These are phyloP conservation scores for Ilex aquifolium DNA, from an alignment of 257 asterid genomes.

Conservation along the genomic window DNA sequence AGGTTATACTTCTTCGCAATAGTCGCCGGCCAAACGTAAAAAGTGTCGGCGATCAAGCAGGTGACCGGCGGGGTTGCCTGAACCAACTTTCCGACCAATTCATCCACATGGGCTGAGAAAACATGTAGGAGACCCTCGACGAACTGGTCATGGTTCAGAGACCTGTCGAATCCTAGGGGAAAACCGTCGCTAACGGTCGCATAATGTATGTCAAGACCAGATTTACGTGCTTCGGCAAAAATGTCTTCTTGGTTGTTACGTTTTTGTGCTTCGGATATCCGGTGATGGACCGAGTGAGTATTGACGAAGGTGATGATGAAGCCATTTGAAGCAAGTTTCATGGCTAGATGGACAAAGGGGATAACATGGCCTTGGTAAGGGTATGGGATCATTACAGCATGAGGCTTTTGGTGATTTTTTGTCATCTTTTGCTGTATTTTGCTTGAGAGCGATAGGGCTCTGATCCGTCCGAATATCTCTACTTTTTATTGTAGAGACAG, in stretches of 20 bases:
- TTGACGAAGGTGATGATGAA: conserved; percentile 39
- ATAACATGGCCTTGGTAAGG: conserved; percentile 43
- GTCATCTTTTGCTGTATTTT: conserved; percentile 8
- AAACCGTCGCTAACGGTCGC: conserved; percentile 32
- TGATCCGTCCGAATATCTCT: too few species aligned
- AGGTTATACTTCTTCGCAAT: conserved; percentile 7
- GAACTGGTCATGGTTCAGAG: conserved; percentile 28
- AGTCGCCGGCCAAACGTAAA: conserved; percentile 2
- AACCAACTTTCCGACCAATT: conserved; percentile 9
- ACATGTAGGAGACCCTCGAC: conserved; percentile 17
- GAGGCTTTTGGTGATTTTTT: conserved; percentile 11
- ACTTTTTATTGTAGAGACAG: too few species aligned
- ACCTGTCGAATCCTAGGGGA: conserved; percentile 31
- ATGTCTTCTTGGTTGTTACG: conserved; percentile 1
- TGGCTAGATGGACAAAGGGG: conserved; percentile 31
- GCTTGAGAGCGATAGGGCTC: neutral
- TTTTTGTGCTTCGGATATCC: conserved; percentile 17
- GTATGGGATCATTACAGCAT: conserved; percentile 29
- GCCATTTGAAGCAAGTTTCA: conserved; percentile 33
- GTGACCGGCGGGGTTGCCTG: conserved; percentile 2
- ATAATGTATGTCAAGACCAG: conserved; percentile 31
- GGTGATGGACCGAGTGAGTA: conserved; percentile 28
- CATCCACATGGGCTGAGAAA: conserved; percentile 26
- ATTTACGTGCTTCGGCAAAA: conserved; percentile 18
- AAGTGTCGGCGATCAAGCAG: conserved; percentile 1